Conservation (phyloP, 176 grass and related monocot species). For the Oryza glaberrima region DNA sequence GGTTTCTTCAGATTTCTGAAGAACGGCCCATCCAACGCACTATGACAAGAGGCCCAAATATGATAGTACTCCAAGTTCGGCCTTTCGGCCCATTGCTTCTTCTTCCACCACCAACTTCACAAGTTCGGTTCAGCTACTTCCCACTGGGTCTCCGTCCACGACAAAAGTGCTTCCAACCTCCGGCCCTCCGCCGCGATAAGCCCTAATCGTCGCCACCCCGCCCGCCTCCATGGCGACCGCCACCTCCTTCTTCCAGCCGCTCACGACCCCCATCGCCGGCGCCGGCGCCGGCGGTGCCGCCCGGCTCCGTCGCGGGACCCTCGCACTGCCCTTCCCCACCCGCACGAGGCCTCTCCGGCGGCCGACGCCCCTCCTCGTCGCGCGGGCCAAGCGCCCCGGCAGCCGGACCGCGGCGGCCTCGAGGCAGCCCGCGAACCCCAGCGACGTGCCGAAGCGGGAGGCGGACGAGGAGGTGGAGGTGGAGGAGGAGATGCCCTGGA, state of each 20-base stretch:
- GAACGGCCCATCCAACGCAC: neutral
- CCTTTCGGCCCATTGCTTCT: neutral
- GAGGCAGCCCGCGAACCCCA: conserved; percentile 47
- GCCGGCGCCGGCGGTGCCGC: no score
- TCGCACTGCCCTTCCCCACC: conserved; percentile 11
- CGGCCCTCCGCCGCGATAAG: conserved; percentile 63
- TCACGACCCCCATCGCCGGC: conserved; percentile 30
- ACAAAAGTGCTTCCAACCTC: conserved; percentile 32
- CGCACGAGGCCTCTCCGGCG: conserved; percentile 26
- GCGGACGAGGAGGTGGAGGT: conserved; percentile 71
- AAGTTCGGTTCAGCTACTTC: conserved; percentile 6
- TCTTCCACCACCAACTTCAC: conserved; percentile 8
- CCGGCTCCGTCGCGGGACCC: conserved; percentile 9
- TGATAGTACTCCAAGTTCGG: neutral
- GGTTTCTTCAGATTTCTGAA: neutral
- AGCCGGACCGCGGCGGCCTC: conserved; percentile 21
- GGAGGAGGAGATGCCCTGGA: conserved; percentile 96
- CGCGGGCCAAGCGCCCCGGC: conserved; percentile 49
- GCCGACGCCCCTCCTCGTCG: conserved; percentile 42
- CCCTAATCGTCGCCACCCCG: conserved; percentile 49
- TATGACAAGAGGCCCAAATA: neutral
- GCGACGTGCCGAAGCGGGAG: conserved; percentile 30
- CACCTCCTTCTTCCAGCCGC: conserved; percentile 50
- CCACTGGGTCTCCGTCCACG: neutral
- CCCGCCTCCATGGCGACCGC: conserved; percentile 53